phyloP scores from a whole-genome alignment of 1,284 basidiomycete genomes.

The Pascua sp. region DNA sequence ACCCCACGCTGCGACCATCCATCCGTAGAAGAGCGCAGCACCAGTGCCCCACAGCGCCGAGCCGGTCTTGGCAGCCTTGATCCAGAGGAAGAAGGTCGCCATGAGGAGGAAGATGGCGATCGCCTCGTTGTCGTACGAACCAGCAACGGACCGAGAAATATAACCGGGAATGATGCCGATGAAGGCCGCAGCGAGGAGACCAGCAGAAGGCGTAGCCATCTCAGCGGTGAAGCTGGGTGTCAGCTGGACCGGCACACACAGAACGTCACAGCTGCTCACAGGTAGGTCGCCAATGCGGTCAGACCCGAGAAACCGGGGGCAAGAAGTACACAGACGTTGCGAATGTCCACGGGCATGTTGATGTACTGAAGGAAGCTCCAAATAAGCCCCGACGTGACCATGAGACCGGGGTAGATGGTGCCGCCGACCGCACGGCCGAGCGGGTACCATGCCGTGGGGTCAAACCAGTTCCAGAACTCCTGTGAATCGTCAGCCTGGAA shows the following conservation, averaged over 20 bases:
- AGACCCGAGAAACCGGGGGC: constrained; percentile 95
- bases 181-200: constrained; percentile 94
- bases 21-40: constrained; percentile 96
- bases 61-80: constrained; percentile 91
- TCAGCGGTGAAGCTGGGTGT: constrained; percentile 78
- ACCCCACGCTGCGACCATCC: constrained; percentile 99
- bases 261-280: constrained; percentile 55
- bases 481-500: constrained; percentile 38
- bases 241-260: not conserved
- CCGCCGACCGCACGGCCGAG: constrained; percentile 96
- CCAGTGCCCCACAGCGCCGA: constrained; percentile 86
- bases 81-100: constrained; percentile 98
- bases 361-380: constrained; percentile 84
- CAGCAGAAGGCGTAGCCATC: constrained; percentile 89
- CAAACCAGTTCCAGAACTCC: constrained; percentile 99
- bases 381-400: constrained; percentile 96
- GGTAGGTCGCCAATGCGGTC: constrained; percentile 96
- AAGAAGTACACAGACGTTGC: constrained; percentile 94
- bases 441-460: constrained; percentile 98
- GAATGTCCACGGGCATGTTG: constrained; percentile 94
- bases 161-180: constrained; percentile 95
- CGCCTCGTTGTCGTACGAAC: constrained; percentile 99
- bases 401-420: constrained; percentile 95
- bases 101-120: constrained; percentile 99
- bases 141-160: constrained; percentile 97